Evolutionary conservation across 2,329 filamentous ascomycete genomes (phyloP), one percentile per base, ranked within the genome.

Genomic region (Blastomyces emzantsi): DNA sequence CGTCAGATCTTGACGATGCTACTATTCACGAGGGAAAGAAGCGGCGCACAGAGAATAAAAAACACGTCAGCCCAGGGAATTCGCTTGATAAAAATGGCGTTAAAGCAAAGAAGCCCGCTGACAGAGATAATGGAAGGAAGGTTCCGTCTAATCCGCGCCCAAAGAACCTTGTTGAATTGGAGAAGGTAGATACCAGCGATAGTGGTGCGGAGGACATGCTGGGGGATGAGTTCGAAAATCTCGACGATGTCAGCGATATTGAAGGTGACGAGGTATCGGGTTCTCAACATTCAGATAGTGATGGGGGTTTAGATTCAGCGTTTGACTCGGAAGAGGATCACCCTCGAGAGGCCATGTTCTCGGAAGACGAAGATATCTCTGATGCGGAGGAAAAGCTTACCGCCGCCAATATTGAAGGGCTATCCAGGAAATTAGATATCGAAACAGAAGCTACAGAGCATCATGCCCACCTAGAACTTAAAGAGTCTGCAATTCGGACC

Each of bases 401-500:
- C 61, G 92, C 92, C 1, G 94, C 94, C 66, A 99, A 99, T 76
- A 97, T 99, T 67, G 94, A 89, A 70, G 94, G 94, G 64, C 80
- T 99, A 63, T 92, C 93, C 63, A 83, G 87, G 70, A 93, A 92
- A 75, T 78, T 99, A 64, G 93, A 99, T 74, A 81, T 85, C 71
- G 81, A 94, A 73, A 81, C 84, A 72, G 89, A 89, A 55, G 83
- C 88, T 65, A 90, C 96, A 67, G 90, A 88, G 22, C 91, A 87
- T 30, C 90, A 92, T 66, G 91, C 90, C 30, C 86, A 92, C 69
- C 89, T 88, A 43, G 94, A 99, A 75, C 79, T 97, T 73, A 86
- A 92, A 73, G 90, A 97, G 68, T 87, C 85, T 55, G 89, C 90
- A 9, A 76, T 97, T 74, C 92, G 96, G 78, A 97, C 93, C 62